Evolutionary conservation across 1,284 basidiomycete genomes (phyloP).

Genomic region (Rhizoctonia solani): DNA sequence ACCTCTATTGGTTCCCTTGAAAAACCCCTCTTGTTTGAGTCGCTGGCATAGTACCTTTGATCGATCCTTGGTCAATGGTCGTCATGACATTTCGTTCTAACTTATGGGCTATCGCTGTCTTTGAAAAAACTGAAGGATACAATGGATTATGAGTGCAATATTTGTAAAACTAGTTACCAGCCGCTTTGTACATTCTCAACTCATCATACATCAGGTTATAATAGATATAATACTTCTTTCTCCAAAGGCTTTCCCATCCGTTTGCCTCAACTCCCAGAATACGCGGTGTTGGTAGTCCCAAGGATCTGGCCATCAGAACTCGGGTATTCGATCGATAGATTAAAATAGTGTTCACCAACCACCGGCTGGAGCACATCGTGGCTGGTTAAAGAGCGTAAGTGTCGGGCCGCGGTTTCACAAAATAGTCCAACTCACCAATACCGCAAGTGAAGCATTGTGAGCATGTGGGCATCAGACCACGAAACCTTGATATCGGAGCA

Average conservation of each 20-base stretch:
- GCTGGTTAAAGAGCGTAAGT: background rate
- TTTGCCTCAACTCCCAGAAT: too few relatives aligned
- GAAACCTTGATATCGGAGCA: conserved; percentile 13
- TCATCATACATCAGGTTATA: too few relatives aligned
- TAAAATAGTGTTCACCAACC: conserved; percentile 12
- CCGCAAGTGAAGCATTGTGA: conserved; percentile 17
- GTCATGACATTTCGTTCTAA: background rate
- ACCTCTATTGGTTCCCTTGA: background rate
- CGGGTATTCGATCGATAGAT: too few relatives aligned
- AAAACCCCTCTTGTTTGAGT: background rate
- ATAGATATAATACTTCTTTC: too few relatives aligned
- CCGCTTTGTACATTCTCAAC: too few relatives aligned
- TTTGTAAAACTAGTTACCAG: too few relatives aligned
- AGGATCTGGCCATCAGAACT: too few relatives aligned
- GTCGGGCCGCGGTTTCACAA: background rate
- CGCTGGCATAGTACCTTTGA: background rate
- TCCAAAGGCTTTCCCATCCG: too few relatives aligned
- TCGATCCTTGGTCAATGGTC: background rate
- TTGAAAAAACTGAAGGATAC: background rate
- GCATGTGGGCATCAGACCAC: conserved; percentile 1
- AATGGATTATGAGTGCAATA: background rate
- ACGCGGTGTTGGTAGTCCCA: background rate
- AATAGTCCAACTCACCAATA: conserved; percentile 1
- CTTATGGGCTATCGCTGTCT: background rate
- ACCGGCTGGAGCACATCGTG: conserved; percentile 15